Percentiles rank a stretch among this genome's conserved stretches.
These are phyloP conservation scores for Sisymbrium altissimum DNA, from an alignment of 345 rosid species.

Conservation along the genomic window DNA sequence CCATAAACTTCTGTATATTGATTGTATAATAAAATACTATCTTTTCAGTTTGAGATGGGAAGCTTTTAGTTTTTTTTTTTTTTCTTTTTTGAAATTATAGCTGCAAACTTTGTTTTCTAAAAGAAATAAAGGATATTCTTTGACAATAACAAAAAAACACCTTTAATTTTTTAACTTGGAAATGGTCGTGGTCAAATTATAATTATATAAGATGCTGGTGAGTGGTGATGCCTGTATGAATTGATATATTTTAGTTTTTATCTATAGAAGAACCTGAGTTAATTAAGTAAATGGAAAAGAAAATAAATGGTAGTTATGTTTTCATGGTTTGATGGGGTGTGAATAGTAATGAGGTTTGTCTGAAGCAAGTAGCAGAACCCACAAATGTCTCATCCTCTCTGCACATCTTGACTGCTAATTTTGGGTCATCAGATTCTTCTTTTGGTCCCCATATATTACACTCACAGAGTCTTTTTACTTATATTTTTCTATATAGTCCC, in stretches of 20 bases:
- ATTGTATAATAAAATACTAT: too few relatives aligned
- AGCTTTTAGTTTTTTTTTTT: too few relatives aligned
- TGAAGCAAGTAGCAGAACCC: slow-evolving; percentile 28
- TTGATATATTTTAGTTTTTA: neutral
- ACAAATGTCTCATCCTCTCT: slow-evolving; percentile 41
- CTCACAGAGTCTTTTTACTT: neutral
- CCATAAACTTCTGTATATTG: neutral
- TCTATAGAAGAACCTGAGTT: too few relatives aligned
- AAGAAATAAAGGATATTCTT: too few relatives aligned
- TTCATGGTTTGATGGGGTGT: slow-evolving; percentile 20
- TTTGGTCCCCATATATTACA: slow-evolving; percentile 9
- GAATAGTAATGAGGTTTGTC: slow-evolving; percentile 15
- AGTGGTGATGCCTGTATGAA: neutral
- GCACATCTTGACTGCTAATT: slow-evolving; percentile 37
- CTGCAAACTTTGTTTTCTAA: too few relatives aligned
- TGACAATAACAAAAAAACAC: too few relatives aligned
- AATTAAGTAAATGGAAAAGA: neutral
- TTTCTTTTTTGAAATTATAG: too few relatives aligned
- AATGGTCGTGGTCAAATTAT: too few relatives aligned
- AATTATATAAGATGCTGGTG: neutral
- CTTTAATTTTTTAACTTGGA: too few relatives aligned
- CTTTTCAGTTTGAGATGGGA: too few relatives aligned
- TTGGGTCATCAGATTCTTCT: slow-evolving; percentile 20
- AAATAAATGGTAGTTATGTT: neutral
- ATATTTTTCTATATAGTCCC: neutral